Base-by-base conservation (phyloP, 78 protist species). In the Dictyostelium purpureum region DNA sequence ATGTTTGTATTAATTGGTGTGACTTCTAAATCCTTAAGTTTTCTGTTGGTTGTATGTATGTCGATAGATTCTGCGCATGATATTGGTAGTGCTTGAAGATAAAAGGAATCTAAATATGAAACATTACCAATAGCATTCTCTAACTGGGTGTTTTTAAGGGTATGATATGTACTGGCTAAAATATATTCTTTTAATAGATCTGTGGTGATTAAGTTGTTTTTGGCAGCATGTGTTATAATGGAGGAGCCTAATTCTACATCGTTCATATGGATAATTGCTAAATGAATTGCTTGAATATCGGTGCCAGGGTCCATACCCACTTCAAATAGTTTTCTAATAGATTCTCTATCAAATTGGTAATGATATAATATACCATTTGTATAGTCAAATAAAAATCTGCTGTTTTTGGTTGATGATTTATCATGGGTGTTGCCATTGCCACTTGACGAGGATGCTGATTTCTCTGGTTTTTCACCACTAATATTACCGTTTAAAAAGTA, bases 161-260 rank as follows among this genome's bases (percentile, higher is more conserved):
- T 40, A 33, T 35, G 38, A 38, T 73, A 85, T n/a, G 83, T 85
- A 2, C 47, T 33, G 6, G 75, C 70, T 2, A 85, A 24, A 2
- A 85, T 52, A 43, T 85, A 85, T 33, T 85, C 92, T 35, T 85
- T 85, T 21, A 85, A 63, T 18, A 85, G 76, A 28, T 85, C 92
- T 7, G 70, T 71, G 9, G 92, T 40, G 6, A 85, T 73, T 24
- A 85, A 56, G 35, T 73, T 70, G 4, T 63, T 18, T 38, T 85
- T 63, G 18, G 52, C 61, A 7, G 81, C 81, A 10, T 21, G 24
- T 75, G 67, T 51, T 28, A 75, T 51, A 26, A 51, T 16, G 33
- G 21, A 2, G 16, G 18, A 51, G 52, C 81, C 69, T 0, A 85
- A 24, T 45, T 85, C 92, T 10, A 51, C 56, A 43, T 85, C 92